These are phyloP conservation scores for Diaporthe citri DNA, from an alignment of 2,329 filamentous ascomycete species.

Conservation along the genomic window DNA sequence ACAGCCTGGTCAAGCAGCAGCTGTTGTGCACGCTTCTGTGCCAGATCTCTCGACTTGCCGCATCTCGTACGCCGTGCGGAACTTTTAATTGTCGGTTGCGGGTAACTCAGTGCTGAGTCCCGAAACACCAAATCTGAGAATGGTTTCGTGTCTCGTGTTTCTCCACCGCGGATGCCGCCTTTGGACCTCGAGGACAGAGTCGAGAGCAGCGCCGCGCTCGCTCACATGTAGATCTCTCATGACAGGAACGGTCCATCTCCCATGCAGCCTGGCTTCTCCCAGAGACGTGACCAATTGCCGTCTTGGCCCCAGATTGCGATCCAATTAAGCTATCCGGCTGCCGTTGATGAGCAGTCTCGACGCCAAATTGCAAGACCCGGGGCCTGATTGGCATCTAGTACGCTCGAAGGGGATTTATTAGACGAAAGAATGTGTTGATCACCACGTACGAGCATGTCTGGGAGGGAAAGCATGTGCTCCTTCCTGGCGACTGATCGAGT, in stretches of 20 bases:
- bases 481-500: background rate
- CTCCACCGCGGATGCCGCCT: constrained; percentile 31
- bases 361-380: constrained; percentile 30
- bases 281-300: constrained; percentile 13
- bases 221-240: constrained; percentile 17
- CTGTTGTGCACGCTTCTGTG: background rate
- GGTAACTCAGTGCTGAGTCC: constrained; percentile 21
- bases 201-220: constrained; percentile 22
- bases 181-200: background rate
- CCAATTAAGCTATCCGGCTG: constrained; percentile 23
- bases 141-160: constrained; percentile 32
- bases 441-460: constrained; percentile 9
- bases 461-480: background rate
- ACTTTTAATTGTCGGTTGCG: constrained; percentile 10
- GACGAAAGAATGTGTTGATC: background rate
- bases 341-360: constrained; percentile 30
- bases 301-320: constrained; percentile 8
- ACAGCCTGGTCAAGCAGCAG: constrained; percentile 12
- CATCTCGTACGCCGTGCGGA: constrained; percentile 31
- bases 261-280: constrained; percentile 15
- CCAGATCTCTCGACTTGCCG: constrained; percentile 19
- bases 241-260: background rate
- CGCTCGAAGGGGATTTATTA: constrained; percentile 6
- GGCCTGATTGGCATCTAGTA: constrained; percentile 25
- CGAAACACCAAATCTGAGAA: constrained; percentile 37